These are phyloP conservation scores for Raphanus sativus DNA, from an alignment of 345 rosid species.

Conservation along the genomic window DNA sequence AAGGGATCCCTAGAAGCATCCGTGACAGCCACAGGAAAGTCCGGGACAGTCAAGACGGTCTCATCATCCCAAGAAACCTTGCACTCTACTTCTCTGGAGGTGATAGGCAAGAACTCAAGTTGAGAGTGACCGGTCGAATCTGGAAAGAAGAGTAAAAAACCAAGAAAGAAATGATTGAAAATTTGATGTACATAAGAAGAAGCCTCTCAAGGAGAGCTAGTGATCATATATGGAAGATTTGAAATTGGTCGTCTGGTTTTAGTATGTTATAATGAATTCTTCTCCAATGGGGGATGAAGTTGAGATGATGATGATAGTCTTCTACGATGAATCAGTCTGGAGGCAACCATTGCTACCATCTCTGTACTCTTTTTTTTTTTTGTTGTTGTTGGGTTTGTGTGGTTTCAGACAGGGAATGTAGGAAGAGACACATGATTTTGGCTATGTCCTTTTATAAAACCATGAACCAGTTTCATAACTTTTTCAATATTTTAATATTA, in stretches of 20 bases:
- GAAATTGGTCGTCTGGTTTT: slow-evolving; percentile 25
- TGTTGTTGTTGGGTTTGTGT: background rate
- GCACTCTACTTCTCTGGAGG: slow-evolving; percentile 91
- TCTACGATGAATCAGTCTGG: slow-evolving; percentile 29
- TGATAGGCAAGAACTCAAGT: slow-evolving; percentile 83
- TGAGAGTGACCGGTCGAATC: slow-evolving; percentile 84
- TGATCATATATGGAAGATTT: slow-evolving; percentile 29
- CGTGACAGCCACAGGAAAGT: slow-evolving; percentile 91
- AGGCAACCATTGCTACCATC: slow-evolving; percentile 27
- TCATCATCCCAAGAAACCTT: slow-evolving; percentile 73
- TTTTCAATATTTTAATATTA: too few species aligned
- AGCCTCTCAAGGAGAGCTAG: slow-evolving; percentile 18
- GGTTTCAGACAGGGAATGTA: slow-evolving; percentile 29
- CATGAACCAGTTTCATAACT: too few species aligned
- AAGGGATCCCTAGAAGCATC: slow-evolving; percentile 88
- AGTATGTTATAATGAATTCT: slow-evolving; percentile 20
- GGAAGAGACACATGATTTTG: slow-evolving; percentile 31
- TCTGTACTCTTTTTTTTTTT: slow-evolving; percentile 24
- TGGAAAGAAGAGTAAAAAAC: slow-evolving; percentile 75
- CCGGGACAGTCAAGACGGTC: slow-evolving; percentile 88
- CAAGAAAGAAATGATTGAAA: background rate
- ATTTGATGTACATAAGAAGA: slow-evolving; percentile 36
- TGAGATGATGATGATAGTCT: slow-evolving; percentile 30
- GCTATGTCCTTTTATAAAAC: slow-evolving; percentile 33
- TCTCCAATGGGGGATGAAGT: slow-evolving; percentile 22